Conservation (phyloP, 2,329 filamentous ascomycete species). For the Bipolaris gigantea region DNA sequence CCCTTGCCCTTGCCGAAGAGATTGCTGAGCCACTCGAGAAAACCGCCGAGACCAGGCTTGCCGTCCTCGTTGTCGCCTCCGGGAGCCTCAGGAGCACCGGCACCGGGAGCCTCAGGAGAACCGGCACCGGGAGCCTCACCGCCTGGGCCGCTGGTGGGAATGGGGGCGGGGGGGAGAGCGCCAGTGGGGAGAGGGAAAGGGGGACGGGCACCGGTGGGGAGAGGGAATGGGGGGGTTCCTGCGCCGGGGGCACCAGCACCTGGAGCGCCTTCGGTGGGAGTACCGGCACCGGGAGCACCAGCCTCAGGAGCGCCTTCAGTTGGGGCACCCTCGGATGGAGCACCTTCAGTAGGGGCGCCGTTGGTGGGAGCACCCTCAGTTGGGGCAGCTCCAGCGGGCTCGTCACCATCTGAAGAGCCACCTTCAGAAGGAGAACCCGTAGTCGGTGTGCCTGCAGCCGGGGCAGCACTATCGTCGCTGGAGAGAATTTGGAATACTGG, state of each 20-base stretch:
- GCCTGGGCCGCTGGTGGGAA: background rate
- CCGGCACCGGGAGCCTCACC: background rate
- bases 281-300: background rate
- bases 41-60: slow-evolving; percentile 6
- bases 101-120: too few species aligned
- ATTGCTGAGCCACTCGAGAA: slow-evolving; percentile 9
- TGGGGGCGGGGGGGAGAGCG: slow-evolving; percentile 2
- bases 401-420: too few species aligned
- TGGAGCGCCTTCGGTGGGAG: too few species aligned
- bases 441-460: too few species aligned
- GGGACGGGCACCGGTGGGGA: background rate
- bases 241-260: slow-evolving; percentile 1
- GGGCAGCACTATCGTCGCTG: too few species aligned
- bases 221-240: background rate
- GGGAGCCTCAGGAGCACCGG: background rate
- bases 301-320: background rate
- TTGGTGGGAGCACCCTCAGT: too few species aligned
- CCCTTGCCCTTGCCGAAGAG: slow-evolving; percentile 10
- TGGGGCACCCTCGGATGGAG: background rate
- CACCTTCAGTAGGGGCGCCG: background rate
- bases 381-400: too few species aligned
- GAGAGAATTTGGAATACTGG: slow-evolving; percentile 8
- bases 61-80: background rate
- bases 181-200: slow-evolving; percentile 5
- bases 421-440: too few species aligned